A percentile compares a stretch with the other conserved stretches of the same genome.
Evolutionary conservation across 805 yeast species (phyloP).

Genomic region (Candida montana): DNA sequence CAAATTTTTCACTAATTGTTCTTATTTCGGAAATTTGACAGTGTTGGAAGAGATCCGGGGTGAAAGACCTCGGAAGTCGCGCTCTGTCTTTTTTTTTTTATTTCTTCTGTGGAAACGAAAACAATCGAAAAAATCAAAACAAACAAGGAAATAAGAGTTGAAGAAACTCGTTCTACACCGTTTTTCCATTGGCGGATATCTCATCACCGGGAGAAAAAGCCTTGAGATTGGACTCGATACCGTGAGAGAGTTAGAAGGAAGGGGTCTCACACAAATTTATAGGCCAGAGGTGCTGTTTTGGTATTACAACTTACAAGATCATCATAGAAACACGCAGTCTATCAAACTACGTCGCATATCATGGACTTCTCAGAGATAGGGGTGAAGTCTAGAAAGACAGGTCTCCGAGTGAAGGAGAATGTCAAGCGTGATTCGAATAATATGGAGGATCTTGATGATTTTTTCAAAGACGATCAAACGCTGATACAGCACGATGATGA

Average conservation of each 20-base stretch:
- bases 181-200: no score
- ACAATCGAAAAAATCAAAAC: neutral
- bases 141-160: neutral
- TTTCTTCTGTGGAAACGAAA: neutral
- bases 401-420: slow-evolving; percentile 42
- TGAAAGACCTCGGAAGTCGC: slow-evolving; percentile 2
- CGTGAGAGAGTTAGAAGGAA: no score
- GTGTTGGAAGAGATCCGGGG: no score
- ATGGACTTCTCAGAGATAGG: slow-evolving; percentile 49
- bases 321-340: no score
- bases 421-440: slow-evolving; percentile 52
- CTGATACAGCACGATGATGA: neutral
- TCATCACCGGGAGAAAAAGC: no score
- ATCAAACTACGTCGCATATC: neutral
- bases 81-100: neutral
- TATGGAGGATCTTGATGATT: slow-evolving; percentile 66
- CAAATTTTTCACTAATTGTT: no score
- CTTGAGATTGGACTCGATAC: no score
- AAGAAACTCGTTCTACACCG: no score
- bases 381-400: slow-evolving; percentile 60
- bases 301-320: no score
- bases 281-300: no score
- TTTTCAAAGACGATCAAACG: slow-evolving; percentile 49
- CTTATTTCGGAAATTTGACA: no score
- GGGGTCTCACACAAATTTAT: no score